Conservation (phyloP, 345 rosid species). For the Mercurialis annua region DNA sequence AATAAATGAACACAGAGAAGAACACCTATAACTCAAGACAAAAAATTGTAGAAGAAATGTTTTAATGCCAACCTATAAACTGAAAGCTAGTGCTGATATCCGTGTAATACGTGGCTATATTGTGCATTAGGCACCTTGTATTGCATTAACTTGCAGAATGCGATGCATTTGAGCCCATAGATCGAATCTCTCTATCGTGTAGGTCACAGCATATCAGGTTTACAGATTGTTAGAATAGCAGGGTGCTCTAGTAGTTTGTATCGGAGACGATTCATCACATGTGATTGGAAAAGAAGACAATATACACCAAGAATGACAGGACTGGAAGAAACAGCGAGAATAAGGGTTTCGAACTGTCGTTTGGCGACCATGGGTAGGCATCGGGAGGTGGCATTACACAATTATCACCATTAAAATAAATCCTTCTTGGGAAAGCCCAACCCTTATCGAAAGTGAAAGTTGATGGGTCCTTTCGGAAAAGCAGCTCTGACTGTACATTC, state of each 20-base stretch:
- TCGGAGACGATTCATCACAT: conserved; percentile 29
- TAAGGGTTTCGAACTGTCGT: conserved; percentile 14
- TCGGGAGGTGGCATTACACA: conserved; percentile 36
- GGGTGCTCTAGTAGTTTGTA: conserved; percentile 16
- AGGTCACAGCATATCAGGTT: conserved; percentile 4
- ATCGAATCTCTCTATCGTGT: conserved; percentile 4
- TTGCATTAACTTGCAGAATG: conserved; percentile 12
- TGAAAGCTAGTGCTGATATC: conserved; percentile 12
- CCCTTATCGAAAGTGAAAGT: conserved; percentile 32
- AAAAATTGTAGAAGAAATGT: conserved; percentile 6
- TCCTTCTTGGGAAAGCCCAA: conserved; percentile 32
- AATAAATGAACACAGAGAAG: conserved; percentile 11
- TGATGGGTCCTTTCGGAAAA: conserved; percentile 27
- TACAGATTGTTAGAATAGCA: conserved; percentile 11
- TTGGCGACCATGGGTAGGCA: conserved; percentile 32
- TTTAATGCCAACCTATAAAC: conserved; percentile 15
- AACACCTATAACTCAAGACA: conserved; percentile 10
- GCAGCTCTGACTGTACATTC: conserved; percentile 31
- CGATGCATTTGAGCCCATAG: conserved; percentile 6
- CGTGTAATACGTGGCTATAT: conserved; percentile 12
- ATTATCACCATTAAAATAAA: conserved; percentile 32
- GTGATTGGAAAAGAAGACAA: conserved; percentile 29
- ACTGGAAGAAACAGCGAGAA: conserved; percentile 9
- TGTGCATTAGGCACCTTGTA: conserved; percentile 22
- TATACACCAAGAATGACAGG: conserved; percentile 23